Evolutionary conservation across 2,329 filamentous ascomycete genomes (phyloP).

Genomic region (Hymenoscyphus fructigenus): DNA sequence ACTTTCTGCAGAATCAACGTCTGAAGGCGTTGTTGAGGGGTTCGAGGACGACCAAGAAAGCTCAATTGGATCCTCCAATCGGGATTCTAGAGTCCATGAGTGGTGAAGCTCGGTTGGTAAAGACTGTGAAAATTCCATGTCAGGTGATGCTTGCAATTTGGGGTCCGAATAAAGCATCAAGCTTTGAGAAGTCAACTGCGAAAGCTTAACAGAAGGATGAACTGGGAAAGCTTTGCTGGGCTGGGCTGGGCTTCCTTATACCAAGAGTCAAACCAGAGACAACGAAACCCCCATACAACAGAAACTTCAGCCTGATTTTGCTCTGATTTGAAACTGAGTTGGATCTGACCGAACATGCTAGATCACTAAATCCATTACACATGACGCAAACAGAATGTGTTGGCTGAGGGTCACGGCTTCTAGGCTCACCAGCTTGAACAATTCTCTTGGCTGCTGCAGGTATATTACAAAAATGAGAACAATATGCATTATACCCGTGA

Average conservation of each 20-base stretch:
- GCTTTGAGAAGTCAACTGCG: background rate
- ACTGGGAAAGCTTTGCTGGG: background rate
- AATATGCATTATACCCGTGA: background rate
- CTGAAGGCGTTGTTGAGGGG: background rate
- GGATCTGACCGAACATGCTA: background rate
- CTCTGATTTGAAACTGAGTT: background rate
- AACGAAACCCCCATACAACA: background rate
- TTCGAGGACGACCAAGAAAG: slow-evolving; percentile 3
- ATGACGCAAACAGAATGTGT: background rate
- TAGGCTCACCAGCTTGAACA: background rate
- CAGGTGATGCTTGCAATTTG: background rate
- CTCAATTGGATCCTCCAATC: background rate
- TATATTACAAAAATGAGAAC: background rate
- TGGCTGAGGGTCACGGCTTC: background rate
- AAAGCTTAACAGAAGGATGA: background rate
- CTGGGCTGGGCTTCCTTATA: background rate
- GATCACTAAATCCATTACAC: background rate
- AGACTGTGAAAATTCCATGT: background rate
- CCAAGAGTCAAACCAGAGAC: background rate
- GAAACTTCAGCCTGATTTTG: background rate
- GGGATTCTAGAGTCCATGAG: background rate
- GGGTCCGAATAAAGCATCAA: background rate
- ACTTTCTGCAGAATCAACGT: slow-evolving; percentile 3
- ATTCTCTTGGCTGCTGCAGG: background rate
- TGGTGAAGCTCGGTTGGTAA: background rate